Base-by-base conservation (phyloP, 2,329 filamentous ascomycete species). In the Corynespora cassiicola region DNA sequence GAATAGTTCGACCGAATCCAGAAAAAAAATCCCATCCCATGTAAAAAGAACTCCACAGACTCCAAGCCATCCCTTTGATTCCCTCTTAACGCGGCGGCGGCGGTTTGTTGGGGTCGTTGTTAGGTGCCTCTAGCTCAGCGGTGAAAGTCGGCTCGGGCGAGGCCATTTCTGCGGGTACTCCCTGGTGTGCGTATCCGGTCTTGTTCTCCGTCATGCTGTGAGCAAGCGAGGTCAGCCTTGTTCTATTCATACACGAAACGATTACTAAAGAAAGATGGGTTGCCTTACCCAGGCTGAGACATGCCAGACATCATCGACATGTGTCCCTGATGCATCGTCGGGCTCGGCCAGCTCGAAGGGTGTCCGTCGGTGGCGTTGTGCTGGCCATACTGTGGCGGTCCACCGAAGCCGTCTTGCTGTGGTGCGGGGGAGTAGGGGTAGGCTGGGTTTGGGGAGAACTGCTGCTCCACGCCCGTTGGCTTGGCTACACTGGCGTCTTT, bases 101-200 rank as follows among this genome's bases (percentile, higher is more conserved):
- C n/a, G n/a, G n/a, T n/a, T n/a, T n/a, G n/a, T n/a, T n/a, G n/a
- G n/a, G n/a, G n/a, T n/a, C n/a, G n/a, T 30, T 46, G 32, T 31
- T 52, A 23, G 50, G 39, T 12, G 51, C 61, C 20, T 61, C 59
- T 31, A 65, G 26, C 27, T 63, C 61, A 3, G 50, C 56, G 8
- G 52, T 42, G 27, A 56, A 62, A 11, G 33, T 36, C 12, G 50
- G 52, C 22, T 45, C 28, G 7, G 60, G 57, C 16, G 50, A 55
- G 16, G 51, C 52, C 38, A 65, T 31, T 26, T 64, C 61, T 6
- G 30, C 46, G 5, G 50, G 45, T 9, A 29, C n/a, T n/a, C n/a
- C 20, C 3, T 31, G n/a, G 4, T 41, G 34, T n/a, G 33, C 46
- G n/a, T 54, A 43, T 33, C 7, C 5, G 14, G 24, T n/a, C 18